Conservation (phyloP, 129 eudicot genomes). For the Cynara cardunculus region DNA sequence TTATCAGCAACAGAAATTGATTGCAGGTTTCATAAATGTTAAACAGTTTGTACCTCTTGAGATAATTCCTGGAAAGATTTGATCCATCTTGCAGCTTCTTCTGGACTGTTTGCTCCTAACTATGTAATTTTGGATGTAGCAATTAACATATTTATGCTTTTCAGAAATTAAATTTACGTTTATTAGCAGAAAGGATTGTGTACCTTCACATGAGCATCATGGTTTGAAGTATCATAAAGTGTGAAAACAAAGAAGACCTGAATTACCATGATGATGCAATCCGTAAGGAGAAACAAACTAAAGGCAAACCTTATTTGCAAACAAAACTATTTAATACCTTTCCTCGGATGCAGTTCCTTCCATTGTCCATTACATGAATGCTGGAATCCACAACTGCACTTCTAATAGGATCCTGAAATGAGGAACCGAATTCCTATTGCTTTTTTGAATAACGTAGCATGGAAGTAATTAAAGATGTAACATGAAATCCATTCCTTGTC, state of each 20-base stretch:
- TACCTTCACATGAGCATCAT: slow-evolving; percentile 57
- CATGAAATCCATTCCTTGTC: background rate
- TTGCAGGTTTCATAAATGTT: slow-evolving; percentile 2
- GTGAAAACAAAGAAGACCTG: slow-evolving; percentile 74
- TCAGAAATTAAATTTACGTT: background rate
- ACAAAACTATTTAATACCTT: slow-evolving; percentile 36
- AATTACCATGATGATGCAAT: slow-evolving; percentile 2
- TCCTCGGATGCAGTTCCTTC: slow-evolving; percentile 63
- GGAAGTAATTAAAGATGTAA: background rate
- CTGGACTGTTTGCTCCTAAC: slow-evolving; percentile 80
- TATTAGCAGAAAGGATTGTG: background rate
- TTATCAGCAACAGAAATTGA: slow-evolving; percentile 8
- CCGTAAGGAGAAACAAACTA: background rate
- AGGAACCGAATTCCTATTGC: background rate
- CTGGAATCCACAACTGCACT: slow-evolving; percentile 58
- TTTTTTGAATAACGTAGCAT: background rate
- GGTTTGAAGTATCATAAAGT: slow-evolving; percentile 55
- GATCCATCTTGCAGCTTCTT: slow-evolving; percentile 75
- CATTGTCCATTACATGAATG: slow-evolving; percentile 61
- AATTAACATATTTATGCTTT: background rate
- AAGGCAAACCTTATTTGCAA: background rate
- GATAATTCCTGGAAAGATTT: slow-evolving; percentile 47
- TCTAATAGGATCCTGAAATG: slow-evolving; percentile 56
- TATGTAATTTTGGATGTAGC: slow-evolving; percentile 15
- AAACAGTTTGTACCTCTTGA: slow-evolving; percentile 42